These are phyloP conservation scores for Centrapalus pauciflorus DNA, from an alignment of 129 eudicot species.

Conservation along the genomic window DNA sequence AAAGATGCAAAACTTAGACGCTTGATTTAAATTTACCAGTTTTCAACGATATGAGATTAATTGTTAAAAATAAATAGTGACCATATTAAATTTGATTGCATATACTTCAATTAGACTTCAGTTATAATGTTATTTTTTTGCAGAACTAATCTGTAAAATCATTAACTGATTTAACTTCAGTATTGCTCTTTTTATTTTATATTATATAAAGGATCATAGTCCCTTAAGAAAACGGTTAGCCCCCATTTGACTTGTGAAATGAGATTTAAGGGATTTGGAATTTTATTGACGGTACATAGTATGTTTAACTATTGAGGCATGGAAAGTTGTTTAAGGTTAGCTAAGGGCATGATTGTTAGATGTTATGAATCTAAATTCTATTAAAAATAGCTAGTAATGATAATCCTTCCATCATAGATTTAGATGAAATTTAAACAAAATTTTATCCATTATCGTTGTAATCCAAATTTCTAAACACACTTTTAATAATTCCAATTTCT, in stretches of 20 bases:
- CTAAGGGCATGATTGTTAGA: no score
- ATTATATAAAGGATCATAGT: neutral
- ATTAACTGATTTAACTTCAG: neutral
- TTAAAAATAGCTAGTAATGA: no score
- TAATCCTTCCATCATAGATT: no score
- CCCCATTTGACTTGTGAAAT: no score
- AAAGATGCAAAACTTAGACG: neutral
- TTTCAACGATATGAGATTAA: neutral
- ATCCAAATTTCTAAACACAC: no score
- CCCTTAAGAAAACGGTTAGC: neutral
- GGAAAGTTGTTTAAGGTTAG: no score
- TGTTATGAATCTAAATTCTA: no score
- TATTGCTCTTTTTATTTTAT: neutral
- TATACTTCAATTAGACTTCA: slow-evolving; percentile 1
- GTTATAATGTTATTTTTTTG: neutral
- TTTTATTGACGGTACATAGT: no score
- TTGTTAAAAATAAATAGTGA: neutral
- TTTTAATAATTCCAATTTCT: no score
- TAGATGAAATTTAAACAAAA: no score
- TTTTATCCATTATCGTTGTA: no score
- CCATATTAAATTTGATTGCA: neutral
- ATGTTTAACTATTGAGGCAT: neutral
- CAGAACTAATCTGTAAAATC: neutral
- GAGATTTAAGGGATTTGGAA: neutral
- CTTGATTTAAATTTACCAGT: neutral